Conservation (phyloP, 2,329 filamentous ascomycete genomes). For the Aschersonia sp. region DNA sequence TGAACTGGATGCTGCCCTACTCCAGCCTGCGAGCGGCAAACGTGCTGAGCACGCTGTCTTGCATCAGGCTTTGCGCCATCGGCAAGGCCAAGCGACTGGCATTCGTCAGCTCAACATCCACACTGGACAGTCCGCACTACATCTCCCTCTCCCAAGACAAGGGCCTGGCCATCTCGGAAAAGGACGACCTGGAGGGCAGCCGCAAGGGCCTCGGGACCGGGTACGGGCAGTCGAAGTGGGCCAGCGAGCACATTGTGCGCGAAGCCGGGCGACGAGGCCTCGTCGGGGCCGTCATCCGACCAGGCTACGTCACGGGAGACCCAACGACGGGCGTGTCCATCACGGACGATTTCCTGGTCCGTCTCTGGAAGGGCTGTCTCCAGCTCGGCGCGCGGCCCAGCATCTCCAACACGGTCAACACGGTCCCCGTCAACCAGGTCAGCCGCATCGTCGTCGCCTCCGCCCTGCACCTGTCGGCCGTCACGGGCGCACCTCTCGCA, state of each 20-base stretch:
- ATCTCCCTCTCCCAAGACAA: conserved; percentile 49
- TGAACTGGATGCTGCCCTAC: conserved; percentile 75
- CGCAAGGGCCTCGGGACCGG: conserved; percentile 65
- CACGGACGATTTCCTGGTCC: conserved; percentile 81
- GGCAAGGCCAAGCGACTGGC: conserved; percentile 63
- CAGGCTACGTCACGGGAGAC: conserved; percentile 75
- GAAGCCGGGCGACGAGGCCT: conserved; percentile 70
- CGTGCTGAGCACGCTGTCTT: conserved; percentile 67
- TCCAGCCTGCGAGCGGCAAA: conserved; percentile 57
- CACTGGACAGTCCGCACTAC: conserved; percentile 72
- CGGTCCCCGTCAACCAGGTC: conserved; percentile 76
- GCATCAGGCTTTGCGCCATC: conserved; percentile 58
- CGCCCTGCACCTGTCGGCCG: conserved; percentile 38
- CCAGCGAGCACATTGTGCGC: conserved; percentile 36
- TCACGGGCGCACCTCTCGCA: conserved; percentile 15
- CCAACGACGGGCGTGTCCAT: conserved; percentile 54
- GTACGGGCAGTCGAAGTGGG: conserved; percentile 90
- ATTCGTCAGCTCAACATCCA: conserved; percentile 67
- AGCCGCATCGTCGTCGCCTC: conserved; percentile 64
- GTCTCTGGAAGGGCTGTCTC: conserved; percentile 75
- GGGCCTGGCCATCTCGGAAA: conserved; percentile 47
- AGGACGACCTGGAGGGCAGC: conserved; percentile 66
- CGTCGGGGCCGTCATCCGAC: conserved; percentile 58
- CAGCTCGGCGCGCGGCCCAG: conserved; percentile 60
- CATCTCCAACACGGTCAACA: conserved; percentile 79